Conservation (phyloP, 257 asterid genomes). For the Solanum virginianum region DNA sequence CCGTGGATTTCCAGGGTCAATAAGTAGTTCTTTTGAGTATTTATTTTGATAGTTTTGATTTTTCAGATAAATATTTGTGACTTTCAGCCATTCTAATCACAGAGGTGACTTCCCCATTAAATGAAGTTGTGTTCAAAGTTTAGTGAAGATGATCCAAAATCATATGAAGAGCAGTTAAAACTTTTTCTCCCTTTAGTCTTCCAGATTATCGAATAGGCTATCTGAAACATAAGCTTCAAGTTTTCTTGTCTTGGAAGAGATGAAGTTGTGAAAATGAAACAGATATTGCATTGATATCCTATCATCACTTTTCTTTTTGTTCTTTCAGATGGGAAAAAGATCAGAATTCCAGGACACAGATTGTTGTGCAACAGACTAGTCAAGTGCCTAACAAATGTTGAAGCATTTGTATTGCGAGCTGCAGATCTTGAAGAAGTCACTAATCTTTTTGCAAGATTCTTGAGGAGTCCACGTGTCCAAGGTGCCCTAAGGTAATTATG, state of each 20-base stretch:
- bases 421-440: slow-evolving; percentile 89
- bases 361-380: slow-evolving; percentile 60
- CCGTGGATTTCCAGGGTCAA: neutral
- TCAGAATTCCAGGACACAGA: slow-evolving; percentile 54
- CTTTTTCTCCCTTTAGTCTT: neutral
- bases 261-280: neutral
- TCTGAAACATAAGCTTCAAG: neutral
- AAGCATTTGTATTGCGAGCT: slow-evolving; percentile 64
- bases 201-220: neutral
- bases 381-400: slow-evolving; percentile 62
- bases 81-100: neutral
- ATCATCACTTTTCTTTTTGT: neutral
- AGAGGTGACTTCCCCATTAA: neutral
- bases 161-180: neutral
- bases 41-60: neutral
- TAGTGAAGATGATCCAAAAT: neutral
- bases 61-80: neutral
- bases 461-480: slow-evolving; percentile 69
- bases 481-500: slow-evolving; percentile 68
- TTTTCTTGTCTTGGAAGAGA: neutral
- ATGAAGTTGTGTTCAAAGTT: neutral
- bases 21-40: neutral
- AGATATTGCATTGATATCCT: neutral
- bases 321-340: slow-evolving; percentile 44
- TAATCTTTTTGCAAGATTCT: slow-evolving; percentile 59